Evolutionary conservation across 768 basidiomycete species (phyloP).

Genomic region (Thelephora ganbajun): DNA sequence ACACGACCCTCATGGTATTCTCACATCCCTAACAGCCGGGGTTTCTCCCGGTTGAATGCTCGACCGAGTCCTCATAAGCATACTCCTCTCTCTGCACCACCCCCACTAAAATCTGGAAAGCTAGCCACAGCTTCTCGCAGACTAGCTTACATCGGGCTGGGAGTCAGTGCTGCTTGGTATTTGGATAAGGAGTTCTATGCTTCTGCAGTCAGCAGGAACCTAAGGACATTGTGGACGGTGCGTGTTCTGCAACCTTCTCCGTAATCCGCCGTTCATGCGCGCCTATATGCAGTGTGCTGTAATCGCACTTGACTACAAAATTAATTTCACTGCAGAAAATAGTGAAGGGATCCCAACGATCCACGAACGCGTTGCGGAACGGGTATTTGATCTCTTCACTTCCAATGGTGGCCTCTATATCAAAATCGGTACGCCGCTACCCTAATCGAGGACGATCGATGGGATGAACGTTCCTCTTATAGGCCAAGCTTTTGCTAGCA

Average conservation of each 20-base stretch:
- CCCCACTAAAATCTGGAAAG: too few relatives aligned
- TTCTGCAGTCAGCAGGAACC: conserved; percentile 31
- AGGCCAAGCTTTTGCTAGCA: conserved; percentile 74
- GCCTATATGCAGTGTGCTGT: conserved; percentile 36
- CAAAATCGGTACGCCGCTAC: conserved; percentile 47
- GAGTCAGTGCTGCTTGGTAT: conserved; percentile 21
- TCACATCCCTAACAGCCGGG: too few relatives aligned
- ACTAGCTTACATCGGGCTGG: conserved; percentile 10
- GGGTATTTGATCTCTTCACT: conserved; percentile 63
- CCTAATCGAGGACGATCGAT: not conserved
- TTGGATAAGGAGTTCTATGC: conserved; percentile 33
- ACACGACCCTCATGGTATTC: too few relatives aligned
- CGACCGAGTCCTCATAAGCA: too few relatives aligned
- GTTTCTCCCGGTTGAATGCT: too few relatives aligned
- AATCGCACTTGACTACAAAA: conserved; percentile 74
- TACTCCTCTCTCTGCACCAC: too few relatives aligned
- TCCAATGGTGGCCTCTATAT: conserved; percentile 80
- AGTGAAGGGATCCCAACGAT: conserved; percentile 63
- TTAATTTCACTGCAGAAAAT: conserved; percentile 69
- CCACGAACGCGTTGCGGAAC: conserved; percentile 72
- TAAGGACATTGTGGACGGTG: conserved; percentile 37
- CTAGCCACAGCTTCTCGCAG: too few relatives aligned
- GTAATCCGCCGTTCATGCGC: conserved; percentile 2
- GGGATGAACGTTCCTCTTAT: not conserved
- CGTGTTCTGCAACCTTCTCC: conserved; percentile 8